Evolutionary conservation across 2,329 filamentous ascomycete genomes (phyloP), one percentile per base, ranked within the genome.

Genomic region (Aspergillus pseudoviridinutans): DNA sequence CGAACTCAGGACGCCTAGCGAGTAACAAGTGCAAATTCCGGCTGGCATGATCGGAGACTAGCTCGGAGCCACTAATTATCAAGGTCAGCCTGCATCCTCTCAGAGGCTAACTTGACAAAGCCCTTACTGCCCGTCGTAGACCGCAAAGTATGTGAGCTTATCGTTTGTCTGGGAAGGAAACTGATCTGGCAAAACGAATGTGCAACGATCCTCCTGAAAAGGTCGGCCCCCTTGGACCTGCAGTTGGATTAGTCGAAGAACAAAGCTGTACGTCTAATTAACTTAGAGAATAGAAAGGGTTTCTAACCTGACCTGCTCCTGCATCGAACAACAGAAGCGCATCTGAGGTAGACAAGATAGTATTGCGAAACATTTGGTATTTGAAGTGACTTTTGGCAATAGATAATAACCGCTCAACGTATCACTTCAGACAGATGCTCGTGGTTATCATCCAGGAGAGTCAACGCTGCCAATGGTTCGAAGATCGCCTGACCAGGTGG

Each of bases 101-200:
- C 14, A 9, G 28, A 9, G 3, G 6, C 32, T 29, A 29, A 46
- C 35, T 9, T 12, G 17, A 4, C 29, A n/a, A 24, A 32, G 22
- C 24, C 24, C 71, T 61, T 63, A 74, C 71, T 74, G 71, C 53
- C 71, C 71, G 51, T 74, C 71, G 57, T 70, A 73, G 25, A 73
- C 61, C 20, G 69, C 71, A 56, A 74, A 70, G 32, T 68, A 67
- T 9, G 66, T 68, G 42, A 74, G 50, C 27, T 68, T 70, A 12
- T 68, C 64, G 5, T 68, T 53, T n/a, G 61, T 64, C 7, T 61
- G 53, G 9, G 61, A 60, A 24, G 68, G 68, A 57, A 73, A 73
- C 25, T 70, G 64, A 10, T 68, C 64, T 47, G 71, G 71, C 24
- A 64, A 52, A 10, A 73, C 49, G 27, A 71, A 53, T 49, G 63